Evolutionary conservation across 768 basidiomycete genomes (phyloP).

Genomic region (Podaxis sp.): DNA sequence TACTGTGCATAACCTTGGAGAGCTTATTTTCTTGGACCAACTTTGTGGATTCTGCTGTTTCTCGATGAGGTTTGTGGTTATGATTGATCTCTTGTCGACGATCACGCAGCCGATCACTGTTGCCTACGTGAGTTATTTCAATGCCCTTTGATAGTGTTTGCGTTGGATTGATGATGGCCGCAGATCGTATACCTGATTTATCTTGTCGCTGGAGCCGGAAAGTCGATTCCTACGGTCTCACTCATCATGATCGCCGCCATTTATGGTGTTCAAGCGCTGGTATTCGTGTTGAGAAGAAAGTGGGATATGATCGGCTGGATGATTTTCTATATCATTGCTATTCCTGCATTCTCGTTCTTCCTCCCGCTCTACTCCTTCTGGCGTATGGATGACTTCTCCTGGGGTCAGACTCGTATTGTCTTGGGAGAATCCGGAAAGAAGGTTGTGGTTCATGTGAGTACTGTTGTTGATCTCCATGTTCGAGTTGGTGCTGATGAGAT

Average conservation of each 20-base stretch:
- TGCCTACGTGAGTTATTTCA: constrained; percentile 69
- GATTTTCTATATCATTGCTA: constrained; percentile 93
- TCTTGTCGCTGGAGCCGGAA: constrained; percentile 63
- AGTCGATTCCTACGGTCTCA: constrained; percentile 74
- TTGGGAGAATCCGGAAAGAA: constrained; percentile 95
- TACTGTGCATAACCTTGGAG: constrained; percentile 94
- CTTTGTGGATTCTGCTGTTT: constrained; percentile 98
- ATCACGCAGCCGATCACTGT: constrained; percentile 84
- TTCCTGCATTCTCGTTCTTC: constrained; percentile 91
- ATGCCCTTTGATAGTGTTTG: constrained; percentile 10
- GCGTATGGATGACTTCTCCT: constrained; percentile 97
- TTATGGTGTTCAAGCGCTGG: constrained; percentile 90
- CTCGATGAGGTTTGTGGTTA: constrained; percentile 98
- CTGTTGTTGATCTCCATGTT: neutral
- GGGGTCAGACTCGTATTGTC: constrained; percentile 92
- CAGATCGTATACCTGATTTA: constrained; percentile 90
- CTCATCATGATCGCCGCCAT: constrained; percentile 92
- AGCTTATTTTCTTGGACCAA: constrained; percentile 87
- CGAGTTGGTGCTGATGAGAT: constrained; percentile 11
- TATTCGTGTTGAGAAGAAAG: constrained; percentile 89
- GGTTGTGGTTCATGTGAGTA: constrained; percentile 85
- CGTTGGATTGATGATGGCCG: neutral
- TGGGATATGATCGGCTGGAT: constrained; percentile 99
- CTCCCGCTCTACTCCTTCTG: constrained; percentile 96
- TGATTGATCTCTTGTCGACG: constrained; percentile 92